Conservation (phyloP, 345 rosid genomes). For the Hibiscus syriacus region DNA sequence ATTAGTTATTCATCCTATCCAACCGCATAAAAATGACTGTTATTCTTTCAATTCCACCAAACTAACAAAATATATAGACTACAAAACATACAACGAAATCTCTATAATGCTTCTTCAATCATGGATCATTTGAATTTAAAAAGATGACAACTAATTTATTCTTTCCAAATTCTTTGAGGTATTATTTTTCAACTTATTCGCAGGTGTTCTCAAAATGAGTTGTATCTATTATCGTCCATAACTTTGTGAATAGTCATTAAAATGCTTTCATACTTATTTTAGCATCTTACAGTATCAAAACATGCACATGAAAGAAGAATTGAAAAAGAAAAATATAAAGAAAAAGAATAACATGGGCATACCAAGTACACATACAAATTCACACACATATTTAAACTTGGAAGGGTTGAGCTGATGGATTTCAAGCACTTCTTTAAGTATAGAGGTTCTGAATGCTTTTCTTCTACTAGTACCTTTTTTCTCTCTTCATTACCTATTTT, state of each 20-base stretch:
- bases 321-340: too few species aligned
- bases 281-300: not conserved
- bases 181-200: not conserved
- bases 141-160: not conserved
- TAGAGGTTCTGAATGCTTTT: not conserved
- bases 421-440: not conserved
- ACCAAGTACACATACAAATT: not conserved
- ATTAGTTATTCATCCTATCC: not conserved
- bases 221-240: not conserved
- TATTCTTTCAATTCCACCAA: not conserved
- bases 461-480: not conserved
- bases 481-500: not conserved
- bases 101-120: not conserved
- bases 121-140: not conserved
- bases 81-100: too few species aligned
- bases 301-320: not conserved
- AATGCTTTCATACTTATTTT: not conserved
- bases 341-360: not conserved
- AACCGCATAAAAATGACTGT: too few species aligned
- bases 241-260: not conserved
- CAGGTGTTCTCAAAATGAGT: not conserved
- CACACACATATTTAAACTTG: not conserved
- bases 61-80: too few species aligned
- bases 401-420: not conserved
- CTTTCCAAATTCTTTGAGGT: not conserved